phyloP scores from a whole-genome alignment of 352 stramenopile genomes.

The Phytophthora tentaculata region DNA sequence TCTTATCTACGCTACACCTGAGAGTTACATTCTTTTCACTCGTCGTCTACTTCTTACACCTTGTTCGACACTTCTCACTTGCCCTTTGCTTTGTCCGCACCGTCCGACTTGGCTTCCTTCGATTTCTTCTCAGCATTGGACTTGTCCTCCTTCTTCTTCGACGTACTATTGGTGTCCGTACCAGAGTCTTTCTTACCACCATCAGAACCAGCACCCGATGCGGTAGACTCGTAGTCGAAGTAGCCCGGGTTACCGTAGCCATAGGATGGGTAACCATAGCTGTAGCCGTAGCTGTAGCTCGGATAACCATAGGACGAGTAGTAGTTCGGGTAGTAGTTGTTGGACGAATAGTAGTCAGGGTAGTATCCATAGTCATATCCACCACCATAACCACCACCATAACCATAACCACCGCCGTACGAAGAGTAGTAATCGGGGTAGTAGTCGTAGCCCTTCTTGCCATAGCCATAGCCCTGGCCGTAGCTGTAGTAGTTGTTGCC shows the following conservation, averaged over 20 bases:
- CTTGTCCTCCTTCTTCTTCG: not conserved
- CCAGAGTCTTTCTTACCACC: not conserved
- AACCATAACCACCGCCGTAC: not conserved
- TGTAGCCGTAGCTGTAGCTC: not conserved
- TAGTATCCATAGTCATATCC: slow-evolving; percentile 3
- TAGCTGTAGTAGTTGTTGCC: too few species aligned
- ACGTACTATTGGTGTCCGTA: not conserved
- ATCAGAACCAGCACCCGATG: not conserved
- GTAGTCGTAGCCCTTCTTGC: not conserved
- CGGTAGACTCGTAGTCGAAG: not conserved
- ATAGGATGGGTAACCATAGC: not conserved
- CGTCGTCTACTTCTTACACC: too few species aligned
- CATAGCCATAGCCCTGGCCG: too few species aligned
- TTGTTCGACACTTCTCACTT: not conserved
- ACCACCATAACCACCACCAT: too few species aligned
- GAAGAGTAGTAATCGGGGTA: too few species aligned
- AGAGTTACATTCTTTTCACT: too few species aligned
- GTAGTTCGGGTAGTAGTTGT: too few species aligned
- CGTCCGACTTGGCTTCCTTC: not conserved
- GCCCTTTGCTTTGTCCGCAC: not conserved
- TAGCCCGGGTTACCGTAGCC: not conserved
- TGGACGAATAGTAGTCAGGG: too few species aligned
- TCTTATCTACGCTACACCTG: too few species aligned
- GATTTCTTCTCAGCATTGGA: not conserved
- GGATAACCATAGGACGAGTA: slow-evolving; percentile 5